Evolutionary conservation across 768 basidiomycete genomes (phyloP).

Genomic region (Trametes maxima): DNA sequence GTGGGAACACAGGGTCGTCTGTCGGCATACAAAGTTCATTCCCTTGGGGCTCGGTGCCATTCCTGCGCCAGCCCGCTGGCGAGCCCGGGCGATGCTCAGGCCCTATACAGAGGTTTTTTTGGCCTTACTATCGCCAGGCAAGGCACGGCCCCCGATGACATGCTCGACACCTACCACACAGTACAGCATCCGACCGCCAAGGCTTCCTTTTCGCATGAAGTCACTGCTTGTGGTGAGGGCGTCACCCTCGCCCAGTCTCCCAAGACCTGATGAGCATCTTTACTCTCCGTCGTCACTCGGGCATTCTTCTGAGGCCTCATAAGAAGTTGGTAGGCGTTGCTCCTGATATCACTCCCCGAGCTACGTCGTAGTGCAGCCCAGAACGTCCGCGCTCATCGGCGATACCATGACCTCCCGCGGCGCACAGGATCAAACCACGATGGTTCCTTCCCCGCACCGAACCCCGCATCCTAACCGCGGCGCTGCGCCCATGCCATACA

Average conservation of each 20-base stretch:
- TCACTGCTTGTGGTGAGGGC: neutral
- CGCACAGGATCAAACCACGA: neutral
- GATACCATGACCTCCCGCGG: neutral
- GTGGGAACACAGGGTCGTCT: neutral
- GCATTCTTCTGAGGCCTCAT: too few relatives aligned
- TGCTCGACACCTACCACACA: neutral
- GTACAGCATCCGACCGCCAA: neutral
- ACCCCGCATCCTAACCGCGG: neutral
- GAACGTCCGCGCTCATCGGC: neutral
- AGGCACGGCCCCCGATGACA: neutral
- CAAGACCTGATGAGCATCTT: too few relatives aligned
- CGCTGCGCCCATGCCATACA: neutral
- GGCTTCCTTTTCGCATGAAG: conserved; percentile 14
- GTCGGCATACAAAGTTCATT: conserved; percentile 5
- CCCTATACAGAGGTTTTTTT: neutral
- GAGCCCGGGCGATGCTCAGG: neutral
- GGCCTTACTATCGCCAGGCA: neutral
- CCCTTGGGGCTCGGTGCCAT: neutral
- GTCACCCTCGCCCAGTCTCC: neutral
- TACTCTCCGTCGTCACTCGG: too few relatives aligned
- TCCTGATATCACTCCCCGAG: neutral
- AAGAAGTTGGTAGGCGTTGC: neutral
- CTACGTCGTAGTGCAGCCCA: neutral
- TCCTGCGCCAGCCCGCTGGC: neutral
- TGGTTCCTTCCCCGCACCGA: neutral